Evolutionary conservation across 352 stramenopile species (phyloP), one percentile per base, ranked within the genome.

Genomic region (Pythium pyrilobum): DNA sequence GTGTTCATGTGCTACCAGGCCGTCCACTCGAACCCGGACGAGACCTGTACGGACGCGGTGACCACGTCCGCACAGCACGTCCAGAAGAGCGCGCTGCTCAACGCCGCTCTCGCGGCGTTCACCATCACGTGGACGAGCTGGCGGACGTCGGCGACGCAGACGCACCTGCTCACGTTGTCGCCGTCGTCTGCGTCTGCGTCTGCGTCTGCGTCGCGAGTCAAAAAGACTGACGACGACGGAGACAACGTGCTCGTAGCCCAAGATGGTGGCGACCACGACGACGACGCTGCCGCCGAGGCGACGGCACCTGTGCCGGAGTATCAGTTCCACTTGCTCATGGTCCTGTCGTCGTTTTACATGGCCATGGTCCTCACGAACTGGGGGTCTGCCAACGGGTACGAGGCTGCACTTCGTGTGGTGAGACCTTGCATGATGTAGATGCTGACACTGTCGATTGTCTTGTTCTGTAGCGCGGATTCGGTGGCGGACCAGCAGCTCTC

Each of bases 361-460:
- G 76, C 78, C 12, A 92, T 92, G 81, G 72, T 87, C 37, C 64
- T 92, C 33, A 88, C 81, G n/a, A 80, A 87, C 58, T 92, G 81
- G 78, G 76, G 74, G 0, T 83, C 76, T 27, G 66, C 74, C 4
- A 57, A 82, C 25, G 75, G 77, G 77, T 87, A 72, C 43, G 52
- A 28, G 13, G 23, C n/a, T 16, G 25, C 9, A 4, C 24, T 47
- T 49, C 16, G 21, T 39, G 9, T 45, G 12, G 6, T 16, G 53
- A 41, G 5, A 7, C 42, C 5, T 47, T 25, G 21, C 24, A 48
- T 18, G 37, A 21, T 24, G n/a, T n/a, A n/a, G n/a, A 25, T 15
- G 7, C 24, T 28, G 16, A 37, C 21, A 31, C 18, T n/a, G n/a
- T n/a, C n/a, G n/a, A 10, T 41, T 15, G 1, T 52, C 5, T 1